A percentile compares a stretch with the other conserved stretches of the same genome.
These are phyloP conservation scores for Termitomyces sp. DNA, from an alignment of 768 basidiomycete species.

Conservation along the genomic window DNA sequence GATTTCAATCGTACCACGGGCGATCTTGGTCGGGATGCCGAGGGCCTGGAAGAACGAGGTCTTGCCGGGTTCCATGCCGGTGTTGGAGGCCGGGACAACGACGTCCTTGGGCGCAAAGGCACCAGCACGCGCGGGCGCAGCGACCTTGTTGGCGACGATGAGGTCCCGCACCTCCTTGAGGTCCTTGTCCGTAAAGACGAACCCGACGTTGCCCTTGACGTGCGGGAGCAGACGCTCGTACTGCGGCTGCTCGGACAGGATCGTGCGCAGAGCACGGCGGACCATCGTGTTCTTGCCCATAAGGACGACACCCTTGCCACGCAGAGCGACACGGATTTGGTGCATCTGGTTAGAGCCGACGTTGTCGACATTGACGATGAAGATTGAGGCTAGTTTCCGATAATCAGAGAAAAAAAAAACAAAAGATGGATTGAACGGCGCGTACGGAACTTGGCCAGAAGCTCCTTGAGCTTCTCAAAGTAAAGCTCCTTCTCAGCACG, in stretches of 20 bases:
- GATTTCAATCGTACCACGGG: slow-evolving; percentile 99
- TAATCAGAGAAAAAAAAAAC: neutral
- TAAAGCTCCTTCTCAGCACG: slow-evolving; percentile 87
- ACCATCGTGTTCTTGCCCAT: slow-evolving; percentile 99
- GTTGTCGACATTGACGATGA: slow-evolving; percentile 99
- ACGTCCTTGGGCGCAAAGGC: slow-evolving; percentile 93
- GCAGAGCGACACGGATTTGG: slow-evolving; percentile 92
- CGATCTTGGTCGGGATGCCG: slow-evolving; percentile 99
- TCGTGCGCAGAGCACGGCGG: slow-evolving; percentile 90
- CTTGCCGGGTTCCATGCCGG: slow-evolving; percentile 99
- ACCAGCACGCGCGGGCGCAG: slow-evolving; percentile 97
- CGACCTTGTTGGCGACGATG: slow-evolving; percentile 96
- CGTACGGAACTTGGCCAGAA: slow-evolving; percentile 86
- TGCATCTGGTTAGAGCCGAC: slow-evolving; percentile 99
- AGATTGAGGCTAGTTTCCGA: slow-evolving; percentile 74
- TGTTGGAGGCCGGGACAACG: slow-evolving; percentile 90
- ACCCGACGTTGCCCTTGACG: slow-evolving; percentile 97
- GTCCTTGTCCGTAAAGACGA: slow-evolving; percentile 92
- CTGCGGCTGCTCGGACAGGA: slow-evolving; percentile 86
- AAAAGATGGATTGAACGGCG: slow-evolving; percentile 8
- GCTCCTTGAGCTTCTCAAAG: slow-evolving; percentile 91
- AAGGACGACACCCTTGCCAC: slow-evolving; percentile 92
- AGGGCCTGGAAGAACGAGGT: slow-evolving; percentile 99
- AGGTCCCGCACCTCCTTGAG: slow-evolving; percentile 93
- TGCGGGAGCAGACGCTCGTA: slow-evolving; percentile 95